Evolutionary conservation across 1,139 yeast species (phyloP).

Genomic region (Nakaseomyces nivariensis): DNA sequence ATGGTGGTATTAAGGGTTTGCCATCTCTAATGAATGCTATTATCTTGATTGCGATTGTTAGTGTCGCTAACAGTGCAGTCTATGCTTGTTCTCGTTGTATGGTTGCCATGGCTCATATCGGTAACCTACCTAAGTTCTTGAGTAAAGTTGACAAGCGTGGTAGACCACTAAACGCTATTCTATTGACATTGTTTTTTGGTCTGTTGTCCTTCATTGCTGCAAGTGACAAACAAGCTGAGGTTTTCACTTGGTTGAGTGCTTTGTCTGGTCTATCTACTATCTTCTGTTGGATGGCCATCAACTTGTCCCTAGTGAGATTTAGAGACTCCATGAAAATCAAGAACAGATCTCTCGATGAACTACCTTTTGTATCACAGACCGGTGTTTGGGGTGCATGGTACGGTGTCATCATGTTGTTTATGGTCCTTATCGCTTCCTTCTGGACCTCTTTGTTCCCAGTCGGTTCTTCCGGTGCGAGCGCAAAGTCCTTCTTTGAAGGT

Average conservation of each 20-base stretch:
- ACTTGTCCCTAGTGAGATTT: slow-evolving; percentile 50
- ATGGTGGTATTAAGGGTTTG: slow-evolving; percentile 39
- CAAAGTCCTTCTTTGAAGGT: slow-evolving; percentile 47
- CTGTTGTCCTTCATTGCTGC: slow-evolving; percentile 54
- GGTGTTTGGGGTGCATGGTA: slow-evolving; percentile 46
- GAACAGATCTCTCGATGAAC: slow-evolving; percentile 43
- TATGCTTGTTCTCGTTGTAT: slow-evolving; percentile 59
- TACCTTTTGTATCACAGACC: slow-evolving; percentile 45
- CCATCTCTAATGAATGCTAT: slow-evolving; percentile 45
- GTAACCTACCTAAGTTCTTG: slow-evolving; percentile 49
- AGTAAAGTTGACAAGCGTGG: slow-evolving; percentile 55
- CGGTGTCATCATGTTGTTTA: slow-evolving; percentile 38
- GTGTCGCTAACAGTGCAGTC: slow-evolving; percentile 61
- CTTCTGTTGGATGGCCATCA: slow-evolving; percentile 59
- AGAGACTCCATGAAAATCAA: slow-evolving; percentile 47
- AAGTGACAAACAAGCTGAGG: slow-evolving; percentile 45
- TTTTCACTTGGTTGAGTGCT: slow-evolving; percentile 59
- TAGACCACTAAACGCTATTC: slow-evolving; percentile 52
- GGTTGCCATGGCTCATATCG: slow-evolving; percentile 55
- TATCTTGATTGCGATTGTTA: slow-evolving; percentile 49
- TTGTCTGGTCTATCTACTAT: slow-evolving; percentile 57
- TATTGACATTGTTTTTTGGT: slow-evolving; percentile 44
- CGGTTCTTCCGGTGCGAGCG: slow-evolving; percentile 42
- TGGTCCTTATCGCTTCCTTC: slow-evolving; percentile 49
- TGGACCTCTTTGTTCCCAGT: slow-evolving; percentile 69